Base-by-base conservation (phyloP, 192 early-diverging fungal genomes). In the Coemansia javaensis region DNA sequence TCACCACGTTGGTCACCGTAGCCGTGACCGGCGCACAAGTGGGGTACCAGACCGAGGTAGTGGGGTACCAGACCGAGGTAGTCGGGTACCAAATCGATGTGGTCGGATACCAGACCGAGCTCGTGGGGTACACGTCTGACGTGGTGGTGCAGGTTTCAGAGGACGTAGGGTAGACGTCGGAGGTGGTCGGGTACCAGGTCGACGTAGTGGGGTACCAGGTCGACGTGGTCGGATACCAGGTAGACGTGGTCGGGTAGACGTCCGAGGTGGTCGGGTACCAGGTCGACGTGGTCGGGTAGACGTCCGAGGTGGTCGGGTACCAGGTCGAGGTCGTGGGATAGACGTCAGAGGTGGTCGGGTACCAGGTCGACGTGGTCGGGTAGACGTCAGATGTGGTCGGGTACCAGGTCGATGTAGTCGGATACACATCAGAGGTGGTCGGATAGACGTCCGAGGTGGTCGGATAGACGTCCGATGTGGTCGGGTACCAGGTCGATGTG, bases 21-120 rank as follows among this genome's bases (percentile, higher is more conserved):
- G 53, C 55, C 9, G 63, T 66, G 12, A 23, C 23, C 9, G 63
- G 44, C 33, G 41, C 54, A 14, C 50, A 53, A 10, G n/a, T n/a
- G n/a, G n/a, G n/a, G n/a, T n/a, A n/a, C n/a, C n/a, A n/a, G n/a
- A 47, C 44, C 1, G 38, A 41, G 8, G 60, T 55, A 6, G 60
- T 50, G 41, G 53, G 53, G n/a, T 46, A 30, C 28, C 28, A 30
- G 28, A 30, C 9, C 45, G 14, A 23, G 50, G 50, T 15, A 44
- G 50, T 15, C 32, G 32, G 21, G 45, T 34, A 30, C 5, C 3
- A 3, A 9, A 30, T 13, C 1, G 40, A 24, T 16, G 43, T 27
- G 25, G 43, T 44, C 28, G 32, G 32, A 16, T 47, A 47, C 4
- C 12, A 5, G n/a, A 24, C 46, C 7, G 46, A 37, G 7, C 34